Conservation (phyloP, 192 early-diverging fungal genomes). For the Lobosporangium transversale region DNA sequence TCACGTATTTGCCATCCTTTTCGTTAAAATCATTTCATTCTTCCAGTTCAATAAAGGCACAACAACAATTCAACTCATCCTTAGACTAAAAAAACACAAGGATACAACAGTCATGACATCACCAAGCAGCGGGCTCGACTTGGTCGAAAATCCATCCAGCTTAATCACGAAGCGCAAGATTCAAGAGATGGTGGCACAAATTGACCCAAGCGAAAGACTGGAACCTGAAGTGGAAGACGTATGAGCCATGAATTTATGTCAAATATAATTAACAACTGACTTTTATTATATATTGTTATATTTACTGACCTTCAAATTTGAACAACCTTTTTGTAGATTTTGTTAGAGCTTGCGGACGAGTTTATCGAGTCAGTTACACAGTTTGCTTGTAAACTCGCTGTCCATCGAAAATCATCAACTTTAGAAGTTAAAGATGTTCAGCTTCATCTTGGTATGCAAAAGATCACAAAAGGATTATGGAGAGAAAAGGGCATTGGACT, state of each 20-base stretch:
- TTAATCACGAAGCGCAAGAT: conserved; percentile 82
- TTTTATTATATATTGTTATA: not conserved
- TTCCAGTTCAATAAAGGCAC: no score
- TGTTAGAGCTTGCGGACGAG: conserved; percentile 86
- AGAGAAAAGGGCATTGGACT: no score
- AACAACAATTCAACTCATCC: no score
- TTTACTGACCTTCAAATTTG: not conserved
- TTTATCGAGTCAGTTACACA: conserved; percentile 87
- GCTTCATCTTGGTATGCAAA: conserved; percentile 73
- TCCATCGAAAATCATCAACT: conserved; percentile 80
- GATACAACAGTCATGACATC: conserved; percentile 27
- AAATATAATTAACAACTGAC: no score
- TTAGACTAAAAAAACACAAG: not conserved
- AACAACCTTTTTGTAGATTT: conserved; percentile 59
- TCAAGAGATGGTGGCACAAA: conserved; percentile 85
- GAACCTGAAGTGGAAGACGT: conserved; percentile 89
- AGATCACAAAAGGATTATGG: no score
- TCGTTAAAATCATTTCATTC: no score
- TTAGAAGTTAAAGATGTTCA: conserved; percentile 90
- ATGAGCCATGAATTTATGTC: conserved; percentile 24
- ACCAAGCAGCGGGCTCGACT: conserved; percentile 46
- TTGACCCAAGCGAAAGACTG: conserved; percentile 80
- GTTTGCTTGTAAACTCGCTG: conserved; percentile 85
- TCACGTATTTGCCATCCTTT: no score
- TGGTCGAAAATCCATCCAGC: conserved; percentile 42